Conservation (phyloP, 495 filamentous ascomycete genomes). For the Acidomyces sp. region DNA sequence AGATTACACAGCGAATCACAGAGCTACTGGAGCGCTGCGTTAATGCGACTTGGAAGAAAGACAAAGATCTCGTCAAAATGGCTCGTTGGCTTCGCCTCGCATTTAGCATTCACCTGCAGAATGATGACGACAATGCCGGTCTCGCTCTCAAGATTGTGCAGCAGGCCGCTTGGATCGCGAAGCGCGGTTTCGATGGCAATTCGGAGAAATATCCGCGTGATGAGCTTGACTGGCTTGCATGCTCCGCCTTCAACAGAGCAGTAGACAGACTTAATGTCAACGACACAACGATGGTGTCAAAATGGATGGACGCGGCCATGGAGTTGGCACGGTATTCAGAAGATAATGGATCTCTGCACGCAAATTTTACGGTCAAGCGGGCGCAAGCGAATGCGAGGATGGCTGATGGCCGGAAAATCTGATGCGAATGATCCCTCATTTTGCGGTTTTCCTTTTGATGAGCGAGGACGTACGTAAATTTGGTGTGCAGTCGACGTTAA, state of each 20-base stretch:
- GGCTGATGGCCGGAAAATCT: neutral
- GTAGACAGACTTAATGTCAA: conserved; percentile 53
- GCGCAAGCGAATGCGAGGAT: conserved; percentile 3
- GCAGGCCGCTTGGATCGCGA: conserved; percentile 27
- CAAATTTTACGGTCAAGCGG: conserved; percentile 8
- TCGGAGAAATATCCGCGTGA: conserved; percentile 44
- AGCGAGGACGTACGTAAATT: no score
- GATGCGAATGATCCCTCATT: neutral
- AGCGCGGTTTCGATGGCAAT: conserved; percentile 5
- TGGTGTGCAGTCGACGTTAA: no score
- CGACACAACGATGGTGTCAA: conserved; percentile 33
- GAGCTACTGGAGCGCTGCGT: conserved; percentile 41
- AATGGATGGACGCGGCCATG: conserved; percentile 16
- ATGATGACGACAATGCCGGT: conserved; percentile 21
- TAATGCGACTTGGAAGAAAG: conserved; percentile 45
- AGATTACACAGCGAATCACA: conserved; percentile 4
- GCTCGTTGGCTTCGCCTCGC: conserved; percentile 62
- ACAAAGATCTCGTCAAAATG: conserved; percentile 41
- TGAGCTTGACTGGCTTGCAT: conserved; percentile 69
- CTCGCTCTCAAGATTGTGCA: conserved; percentile 26
- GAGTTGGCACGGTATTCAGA: conserved; percentile 15
- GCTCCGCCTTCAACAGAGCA: conserved; percentile 59
- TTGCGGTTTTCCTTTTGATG: no score
- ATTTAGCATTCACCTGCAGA: conserved; percentile 47
- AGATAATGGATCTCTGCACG: conserved; percentile 16